A percentile compares a stretch with the other conserved stretches of the same genome.
phyloP scores from a whole-genome alignment of 768 basidiomycete genomes.

The Phaeolepiota aurea region DNA sequence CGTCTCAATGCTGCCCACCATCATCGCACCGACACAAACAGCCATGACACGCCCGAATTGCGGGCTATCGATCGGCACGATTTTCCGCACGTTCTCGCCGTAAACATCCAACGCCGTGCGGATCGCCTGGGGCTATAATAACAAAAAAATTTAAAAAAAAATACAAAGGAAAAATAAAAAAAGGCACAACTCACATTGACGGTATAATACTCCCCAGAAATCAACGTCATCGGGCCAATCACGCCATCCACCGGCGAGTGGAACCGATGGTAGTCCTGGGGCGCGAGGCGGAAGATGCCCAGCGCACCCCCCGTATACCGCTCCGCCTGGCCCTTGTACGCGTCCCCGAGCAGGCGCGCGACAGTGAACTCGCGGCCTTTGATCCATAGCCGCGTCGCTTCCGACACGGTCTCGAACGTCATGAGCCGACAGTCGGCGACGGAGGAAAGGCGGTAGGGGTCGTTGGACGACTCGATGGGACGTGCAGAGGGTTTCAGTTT shows the following conservation, averaged over 20 bases:
- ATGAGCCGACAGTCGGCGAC: slow-evolving; percentile 97
- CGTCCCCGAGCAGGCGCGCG: slow-evolving; percentile 68
- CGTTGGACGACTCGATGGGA: slow-evolving; percentile 61
- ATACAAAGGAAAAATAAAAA: too few relatives aligned
- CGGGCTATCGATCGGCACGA: slow-evolving; percentile 85
- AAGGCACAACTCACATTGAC: slow-evolving; percentile 60
- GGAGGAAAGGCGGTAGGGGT: slow-evolving; percentile 75
- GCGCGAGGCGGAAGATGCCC: slow-evolving; percentile 86
- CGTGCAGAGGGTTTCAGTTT: slow-evolving; percentile 83
- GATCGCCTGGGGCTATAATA: slow-evolving; percentile 79
- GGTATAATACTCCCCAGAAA: slow-evolving; percentile 92
- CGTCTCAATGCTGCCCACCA: slow-evolving; percentile 86
- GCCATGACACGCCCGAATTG: slow-evolving; percentile 90
- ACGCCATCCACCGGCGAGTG: slow-evolving; percentile 80
- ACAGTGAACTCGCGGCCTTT: slow-evolving; percentile 93
- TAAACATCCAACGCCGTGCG: slow-evolving; percentile 87
- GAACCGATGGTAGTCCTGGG: slow-evolving; percentile 95
- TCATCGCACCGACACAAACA: slow-evolving; percentile 91
- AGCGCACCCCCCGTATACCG: slow-evolving; percentile 75
- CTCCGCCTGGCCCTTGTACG: slow-evolving; percentile 60
- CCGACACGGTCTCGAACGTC: slow-evolving; percentile 79
- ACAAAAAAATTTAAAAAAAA: too few relatives aligned
- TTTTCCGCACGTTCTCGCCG: slow-evolving; percentile 88
- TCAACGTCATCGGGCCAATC: slow-evolving; percentile 76
- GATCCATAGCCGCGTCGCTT: slow-evolving; percentile 92